Evolutionary conservation across 73 alveolate genomes (phyloP), one percentile per base, ranked within the genome.

Genomic region (Paramecium sonneborni): DNA sequence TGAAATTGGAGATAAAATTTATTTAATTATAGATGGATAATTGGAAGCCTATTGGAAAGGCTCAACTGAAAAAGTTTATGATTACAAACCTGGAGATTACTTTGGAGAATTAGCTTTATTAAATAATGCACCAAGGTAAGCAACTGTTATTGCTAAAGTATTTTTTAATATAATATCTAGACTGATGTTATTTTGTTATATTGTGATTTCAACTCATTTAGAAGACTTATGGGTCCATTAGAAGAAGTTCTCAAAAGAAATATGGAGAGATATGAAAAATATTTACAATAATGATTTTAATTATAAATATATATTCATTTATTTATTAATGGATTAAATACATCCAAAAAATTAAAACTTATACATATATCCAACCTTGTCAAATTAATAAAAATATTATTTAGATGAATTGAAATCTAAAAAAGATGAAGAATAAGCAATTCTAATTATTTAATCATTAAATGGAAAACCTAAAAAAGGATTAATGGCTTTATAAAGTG

Each of bases 101-200:
- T 97, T 97, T 58, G 99, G 99, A 32, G 99, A 97, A 94, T 88
- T 98, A 28, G 99, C 99, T 38, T 93, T 97, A 23, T 90, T 97
- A 26, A 96, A 96, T 89, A 97, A 97, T 57, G 97, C 96, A 69
- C 99, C 99, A 2, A 94, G 99, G 92, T 97, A 97, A 32, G 98
- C 99, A 32, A 97, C 95, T 92, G 96, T 97, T 41, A 92, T 93
- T 24, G 99, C 99, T 24, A 82, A 85, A 32, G 93, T 86, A 86
- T 12, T 0, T 28, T 0, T 7, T 12, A 57, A 34, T 70, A 32
- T 2, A 28, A 4, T 12, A 9, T 85, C 1, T 57, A 93, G 92
- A 86, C 97, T 26, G 96, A 94, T 72, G 92, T 85, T 30, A 34
- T 26, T 0, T 69, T 95, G 9, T 93, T 94, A 18, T 62, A 84